Evolutionary conservation across 495 filamentous ascomycete genomes (phyloP), one percentile per base, ranked within the genome.

Genomic region (Aspergillus olivimuriae): DNA sequence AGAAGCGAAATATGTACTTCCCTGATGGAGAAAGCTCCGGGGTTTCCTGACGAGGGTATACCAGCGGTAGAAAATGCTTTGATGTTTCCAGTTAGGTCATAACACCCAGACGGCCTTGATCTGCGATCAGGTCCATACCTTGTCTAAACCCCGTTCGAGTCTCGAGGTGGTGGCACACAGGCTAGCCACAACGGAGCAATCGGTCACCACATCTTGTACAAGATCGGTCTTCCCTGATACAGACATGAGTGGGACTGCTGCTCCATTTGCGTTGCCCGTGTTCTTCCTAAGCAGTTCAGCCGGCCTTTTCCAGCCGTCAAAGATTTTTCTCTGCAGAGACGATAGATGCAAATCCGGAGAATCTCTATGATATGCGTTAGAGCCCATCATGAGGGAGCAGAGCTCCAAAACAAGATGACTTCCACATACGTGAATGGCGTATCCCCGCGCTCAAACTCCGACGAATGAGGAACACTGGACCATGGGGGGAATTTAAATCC

Each of bases 101-200:
- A 34, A 21, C 19, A 37, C n/a, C n/a, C n/a, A n/a, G n/a, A n/a
- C n/a, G n/a, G n/a, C n/a, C n/a, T n/a, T n/a, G n/a, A n/a, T n/a
- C n/a, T n/a, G n/a, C n/a, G n/a, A n/a, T n/a, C n/a, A n/a, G n/a
- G n/a, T n/a, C n/a, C 50, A 26, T 70, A 84, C 83, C 66, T 77
- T 71, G 30, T 67, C 61, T 53, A 81, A 62, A 4, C 82, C 82
- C 18, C 73, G 76, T 51, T 78, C 78, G 20, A 70, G 65, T 51
- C 83, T 74, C n/a, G 82, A 74, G 31, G 82, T 81, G 7, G 74
- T 81, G 37, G 91, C 89, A 56, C 89, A 96, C 9, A 99, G 76
- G 63, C 91, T 95, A 4, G 94, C 92, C 31, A 99, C 89, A 4
- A 99, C 89, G 4, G 92, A 97, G 53, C 92, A 99, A 54, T 99